Percentiles rank a stretch among this genome's conserved stretches.
Conservation (phyloP, 192 early-diverging fungal genomes). For the Linnemannia exigua region DNA sequence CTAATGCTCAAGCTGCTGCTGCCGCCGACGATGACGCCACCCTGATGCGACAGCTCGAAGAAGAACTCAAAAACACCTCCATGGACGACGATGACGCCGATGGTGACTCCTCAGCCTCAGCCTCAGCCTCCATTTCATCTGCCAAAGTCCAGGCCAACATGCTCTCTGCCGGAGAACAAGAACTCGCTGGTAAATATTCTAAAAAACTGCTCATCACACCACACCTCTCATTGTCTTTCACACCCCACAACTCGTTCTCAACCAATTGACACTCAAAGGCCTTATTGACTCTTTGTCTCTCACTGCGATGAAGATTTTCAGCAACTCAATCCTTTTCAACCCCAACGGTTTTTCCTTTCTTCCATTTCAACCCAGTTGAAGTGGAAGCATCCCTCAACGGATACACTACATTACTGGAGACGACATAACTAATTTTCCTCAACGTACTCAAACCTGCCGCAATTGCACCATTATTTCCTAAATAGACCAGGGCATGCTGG, state of each 20-base stretch:
- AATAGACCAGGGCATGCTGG: slow-evolving; percentile 53
- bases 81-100: slow-evolving; percentile 41
- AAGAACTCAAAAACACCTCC: slow-evolving; percentile 34
- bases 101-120: slow-evolving; percentile 2
- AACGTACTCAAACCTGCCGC: background rate
- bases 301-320: background rate
- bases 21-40: slow-evolving; percentile 26
- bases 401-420: background rate
- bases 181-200: slow-evolving; percentile 35
- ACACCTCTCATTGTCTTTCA: background rate
- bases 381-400: background rate
- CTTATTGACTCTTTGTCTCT: too few species aligned
- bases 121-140: background rate
- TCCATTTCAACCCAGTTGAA: slow-evolving; percentile 7
- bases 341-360: background rate
- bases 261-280: background rate
- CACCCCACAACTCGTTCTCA: background rate
- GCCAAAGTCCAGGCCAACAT: slow-evolving; percentile 41
- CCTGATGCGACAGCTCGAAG: slow-evolving; percentile 30
- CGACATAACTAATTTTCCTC: background rate
- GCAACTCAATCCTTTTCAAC: background rate
- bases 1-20: background rate
- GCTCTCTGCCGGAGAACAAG: slow-evolving; percentile 49
- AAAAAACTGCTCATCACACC: background rate
- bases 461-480: background rate